Evolutionary conservation across 495 filamentous ascomycete species (phyloP).

Genomic region (Aspergillus mulundensis): DNA sequence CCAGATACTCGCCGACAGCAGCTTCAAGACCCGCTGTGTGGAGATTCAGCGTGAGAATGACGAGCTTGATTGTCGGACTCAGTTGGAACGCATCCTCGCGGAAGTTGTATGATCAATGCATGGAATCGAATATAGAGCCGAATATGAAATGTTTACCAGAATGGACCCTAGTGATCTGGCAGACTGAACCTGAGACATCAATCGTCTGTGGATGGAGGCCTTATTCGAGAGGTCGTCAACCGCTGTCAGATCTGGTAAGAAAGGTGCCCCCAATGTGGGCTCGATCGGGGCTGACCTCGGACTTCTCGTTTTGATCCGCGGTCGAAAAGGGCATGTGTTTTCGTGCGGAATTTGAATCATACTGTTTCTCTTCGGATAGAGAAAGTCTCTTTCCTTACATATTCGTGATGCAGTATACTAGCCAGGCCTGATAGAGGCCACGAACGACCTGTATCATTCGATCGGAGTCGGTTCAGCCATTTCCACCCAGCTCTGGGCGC

Average conservation of each 20-base stretch:
- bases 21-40: constrained; percentile 3
- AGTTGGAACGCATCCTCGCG: background rate
- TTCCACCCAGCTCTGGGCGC: background rate
- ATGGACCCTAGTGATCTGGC: too few species aligned
- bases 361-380: too few species aligned
- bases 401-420: too few species aligned
- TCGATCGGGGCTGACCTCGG: background rate
- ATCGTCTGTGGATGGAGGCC: too few species aligned
- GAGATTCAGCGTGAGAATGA: constrained; percentile 6
- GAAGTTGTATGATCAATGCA: background rate
- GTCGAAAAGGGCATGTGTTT: too few species aligned
- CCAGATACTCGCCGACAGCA: background rate
- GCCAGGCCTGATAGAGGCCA: too few species aligned
- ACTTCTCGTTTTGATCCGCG: too few species aligned
- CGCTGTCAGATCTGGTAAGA: background rate
- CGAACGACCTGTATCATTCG: too few species aligned
- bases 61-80: background rate
- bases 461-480: background rate
- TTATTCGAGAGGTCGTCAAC: background rate
- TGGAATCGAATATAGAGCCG: background rate
- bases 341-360: background rate
- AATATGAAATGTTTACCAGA: background rate
- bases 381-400: too few species aligned
- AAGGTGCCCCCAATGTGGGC: background rate
- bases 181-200: too few species aligned